Evolutionary conservation across 2,329 filamentous ascomycete genomes (phyloP), one percentile per base, ranked within the genome.

Genomic region (Aspergillus sp.): DNA sequence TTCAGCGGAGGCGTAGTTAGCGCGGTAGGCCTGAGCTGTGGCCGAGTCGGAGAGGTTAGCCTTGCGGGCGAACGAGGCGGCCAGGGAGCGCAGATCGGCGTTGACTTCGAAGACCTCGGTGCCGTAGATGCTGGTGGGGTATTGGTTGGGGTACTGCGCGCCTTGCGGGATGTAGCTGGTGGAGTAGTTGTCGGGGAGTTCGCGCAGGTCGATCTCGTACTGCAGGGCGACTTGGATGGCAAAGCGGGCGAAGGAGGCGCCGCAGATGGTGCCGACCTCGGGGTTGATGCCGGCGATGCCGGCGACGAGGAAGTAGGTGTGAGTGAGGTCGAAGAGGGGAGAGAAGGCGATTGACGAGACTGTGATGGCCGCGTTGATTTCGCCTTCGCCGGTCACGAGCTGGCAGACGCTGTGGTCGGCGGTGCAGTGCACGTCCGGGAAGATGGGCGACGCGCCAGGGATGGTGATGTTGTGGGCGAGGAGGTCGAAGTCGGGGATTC

Each of bases 201-300:
- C 88, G 36, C 89, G 84, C 1, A 84, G 77, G 66, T 92, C 89
- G 61, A 92, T 85, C 73, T 92, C 90, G 64, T 91, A 90, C 72
- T 92, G 89, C 55, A 92, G 78, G 0, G 87, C 89, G 2, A 91
- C 88, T 70, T 92, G 90, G 5, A 92, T 82, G 0, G 88, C 85
- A 69, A 87, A 93, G 22, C 85, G 83, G 42, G 87, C 84, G 56
- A 93, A 85, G 1, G 87, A 87, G 0, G 90, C 88, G 46, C 84
- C 83, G 49, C 84, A 85, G 4, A 90, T 80, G 0, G 89, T 91
- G 22, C 82, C 86, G 26, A 85, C 75, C 61, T 87, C 84, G 0
- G 90, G 90, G 71, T 86, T 91, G 49, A 91, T 81, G n/a, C 90
- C 90, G 1, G 86, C 89, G 62, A 93, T 92, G 2, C 90, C 90